Percentiles rank a stretch among this genome's conserved stretches.
phyloP scores from a whole-genome alignment of 2,329 filamentous ascomycete genomes.

The Phaeosphaeria sp. region DNA sequence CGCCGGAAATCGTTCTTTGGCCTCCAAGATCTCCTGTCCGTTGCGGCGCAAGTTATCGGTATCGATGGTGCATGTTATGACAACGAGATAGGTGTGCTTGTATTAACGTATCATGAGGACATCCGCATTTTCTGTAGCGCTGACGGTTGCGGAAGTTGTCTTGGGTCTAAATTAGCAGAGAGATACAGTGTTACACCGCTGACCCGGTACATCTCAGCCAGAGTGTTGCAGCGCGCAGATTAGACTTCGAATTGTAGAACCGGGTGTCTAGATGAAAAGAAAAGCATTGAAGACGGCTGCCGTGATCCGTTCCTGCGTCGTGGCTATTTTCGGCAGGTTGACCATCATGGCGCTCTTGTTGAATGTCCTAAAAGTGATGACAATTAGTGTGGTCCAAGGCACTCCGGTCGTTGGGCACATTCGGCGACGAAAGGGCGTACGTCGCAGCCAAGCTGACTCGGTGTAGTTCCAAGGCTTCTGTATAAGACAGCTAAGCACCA shows the following conservation, averaged over 20 bases:
- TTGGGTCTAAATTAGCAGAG: neutral
- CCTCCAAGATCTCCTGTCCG: too few relatives aligned
- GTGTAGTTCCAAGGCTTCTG: conserved; percentile 14
- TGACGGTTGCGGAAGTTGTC: neutral
- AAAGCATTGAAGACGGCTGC: neutral
- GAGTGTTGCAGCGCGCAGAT: neutral
- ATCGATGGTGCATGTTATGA: neutral
- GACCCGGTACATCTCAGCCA: neutral
- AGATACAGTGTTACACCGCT: neutral
- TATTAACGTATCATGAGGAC: neutral
- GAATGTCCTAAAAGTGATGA: neutral
- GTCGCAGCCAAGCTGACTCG: conserved; percentile 15
- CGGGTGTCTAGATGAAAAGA: neutral
- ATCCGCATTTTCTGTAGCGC: neutral
- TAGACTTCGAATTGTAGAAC: neutral
- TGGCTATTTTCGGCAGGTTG: neutral
- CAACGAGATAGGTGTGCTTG: neutral
- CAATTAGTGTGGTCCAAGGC: neutral
- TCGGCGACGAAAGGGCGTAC: conserved; percentile 2
- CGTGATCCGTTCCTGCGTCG: neutral
- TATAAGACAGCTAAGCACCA: neutral
- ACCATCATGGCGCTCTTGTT: neutral
- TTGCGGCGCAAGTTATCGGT: neutral
- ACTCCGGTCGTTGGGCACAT: neutral
- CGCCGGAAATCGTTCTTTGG: too few relatives aligned